phyloP scores from a whole-genome alignment of 257 asterid species.

The Solanum pennellii region DNA sequence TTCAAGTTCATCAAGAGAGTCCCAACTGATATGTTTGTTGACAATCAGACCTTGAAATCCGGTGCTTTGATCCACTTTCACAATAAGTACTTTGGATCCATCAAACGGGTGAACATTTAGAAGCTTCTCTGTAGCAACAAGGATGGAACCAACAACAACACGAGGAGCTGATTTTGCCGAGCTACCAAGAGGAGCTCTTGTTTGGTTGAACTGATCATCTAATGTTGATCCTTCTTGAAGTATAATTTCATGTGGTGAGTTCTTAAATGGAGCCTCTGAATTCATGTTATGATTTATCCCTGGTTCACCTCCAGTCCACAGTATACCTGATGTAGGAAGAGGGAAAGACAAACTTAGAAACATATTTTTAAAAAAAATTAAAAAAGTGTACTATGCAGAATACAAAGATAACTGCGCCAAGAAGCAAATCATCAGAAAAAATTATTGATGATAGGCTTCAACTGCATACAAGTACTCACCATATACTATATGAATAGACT shows the following conservation, averaged over 20 bases:
- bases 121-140: constrained; percentile 71
- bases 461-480: not conserved
- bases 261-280: constrained; percentile 9
- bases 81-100: constrained; percentile 58
- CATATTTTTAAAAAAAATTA: not conserved
- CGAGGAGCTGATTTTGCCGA: constrained; percentile 32
- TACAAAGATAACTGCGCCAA: not conserved
- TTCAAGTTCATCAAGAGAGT: constrained; percentile 48
- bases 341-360: not conserved
- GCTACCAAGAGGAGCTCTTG: constrained; percentile 17
- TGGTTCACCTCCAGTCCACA: constrained; percentile 16
- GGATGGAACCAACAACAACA: constrained; percentile 42
- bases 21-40: constrained; percentile 75
- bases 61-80: constrained; percentile 44
- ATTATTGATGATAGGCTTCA: not conserved
- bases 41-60: constrained; percentile 68
- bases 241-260: constrained; percentile 53
- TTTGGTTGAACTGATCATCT: constrained; percentile 19
- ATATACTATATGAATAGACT: not conserved
- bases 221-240: constrained; percentile 34
- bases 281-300: constrained; percentile 12
- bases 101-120: constrained; percentile 55
- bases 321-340: constrained; percentile 27
- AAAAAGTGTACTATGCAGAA: not conserved
- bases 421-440: not conserved